Percentiles rank a stretch among this genome's conserved stretches.
Conservation (phyloP, 139 green algal species). For the Tetraselmis chui region DNA sequence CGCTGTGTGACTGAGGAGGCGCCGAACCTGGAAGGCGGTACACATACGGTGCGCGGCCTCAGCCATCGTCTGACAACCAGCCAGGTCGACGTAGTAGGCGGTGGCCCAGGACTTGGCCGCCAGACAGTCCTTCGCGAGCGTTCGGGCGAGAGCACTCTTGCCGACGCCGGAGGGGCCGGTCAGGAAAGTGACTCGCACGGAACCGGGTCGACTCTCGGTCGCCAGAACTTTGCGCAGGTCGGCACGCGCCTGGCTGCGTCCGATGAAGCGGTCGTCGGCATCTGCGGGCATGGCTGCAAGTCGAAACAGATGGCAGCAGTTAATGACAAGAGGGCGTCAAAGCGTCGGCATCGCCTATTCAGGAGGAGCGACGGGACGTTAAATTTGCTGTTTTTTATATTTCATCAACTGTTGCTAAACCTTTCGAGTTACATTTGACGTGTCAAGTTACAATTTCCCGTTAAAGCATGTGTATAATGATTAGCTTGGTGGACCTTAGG, state of each 20-base stretch:
- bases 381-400: no score
- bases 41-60: background rate
- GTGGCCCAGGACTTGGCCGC: background rate
- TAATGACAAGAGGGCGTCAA: no score
- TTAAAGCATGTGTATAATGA: no score
- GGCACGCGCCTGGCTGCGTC: background rate
- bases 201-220: background rate
- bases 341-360: no score
- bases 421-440: no score
- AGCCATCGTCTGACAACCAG: background rate
- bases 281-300: background rate
- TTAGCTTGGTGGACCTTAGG: no score
- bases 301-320: background rate
- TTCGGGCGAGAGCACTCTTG: background rate
- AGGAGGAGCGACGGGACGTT: no score
- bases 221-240: background rate
- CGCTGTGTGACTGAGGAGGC: no score
- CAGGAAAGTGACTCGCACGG: background rate
- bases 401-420: no score
- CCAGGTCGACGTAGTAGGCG: background rate
- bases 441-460: no score
- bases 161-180: background rate
- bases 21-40: background rate
- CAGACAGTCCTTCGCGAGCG: background rate
- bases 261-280: background rate